phyloP scores from a whole-genome alignment of 495 filamentous ascomycete genomes.

The Hypoxylon lienhwacheense region DNA sequence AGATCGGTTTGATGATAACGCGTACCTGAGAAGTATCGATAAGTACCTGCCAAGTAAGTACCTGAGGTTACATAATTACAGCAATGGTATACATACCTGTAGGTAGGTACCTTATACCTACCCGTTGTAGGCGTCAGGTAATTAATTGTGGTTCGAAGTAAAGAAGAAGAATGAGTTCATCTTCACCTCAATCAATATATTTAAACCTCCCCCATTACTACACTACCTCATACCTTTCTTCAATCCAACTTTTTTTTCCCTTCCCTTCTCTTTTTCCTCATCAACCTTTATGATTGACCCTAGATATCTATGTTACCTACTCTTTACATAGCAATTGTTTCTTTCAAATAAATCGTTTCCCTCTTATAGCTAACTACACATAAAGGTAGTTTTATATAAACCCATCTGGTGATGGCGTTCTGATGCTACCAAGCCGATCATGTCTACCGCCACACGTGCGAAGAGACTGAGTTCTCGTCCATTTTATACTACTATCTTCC shows the following conservation, averaged over 20 bases:
- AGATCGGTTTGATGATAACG: constrained; percentile 5
- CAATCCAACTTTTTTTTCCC: no score
- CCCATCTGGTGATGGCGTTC: constrained; percentile 12
- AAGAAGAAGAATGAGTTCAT: no score
- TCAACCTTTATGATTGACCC: no score
- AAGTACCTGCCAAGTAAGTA: background rate
- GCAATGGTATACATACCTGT: background rate
- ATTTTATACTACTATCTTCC: constrained; percentile 40
- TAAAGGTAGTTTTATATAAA: background rate
- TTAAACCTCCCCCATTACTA: no score
- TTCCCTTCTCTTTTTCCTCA: no score
- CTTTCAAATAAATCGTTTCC: background rate
- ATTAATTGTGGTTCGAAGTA: background rate
- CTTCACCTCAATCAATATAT: no score
- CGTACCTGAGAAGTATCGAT: constrained; percentile 5
- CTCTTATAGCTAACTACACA: background rate
- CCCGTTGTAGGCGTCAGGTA: background rate
- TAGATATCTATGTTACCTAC: no score
- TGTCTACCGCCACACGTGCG: constrained; percentile 8
- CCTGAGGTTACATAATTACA: background rate
- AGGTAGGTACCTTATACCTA: background rate
- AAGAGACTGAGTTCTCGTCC: constrained; percentile 41
- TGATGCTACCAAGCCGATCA: constrained; percentile 4
- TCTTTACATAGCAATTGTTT: no score
- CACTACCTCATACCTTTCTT: no score